Evolutionary conservation across 257 asterid species (phyloP).

Genomic region (Gardenia jasminoides): DNA sequence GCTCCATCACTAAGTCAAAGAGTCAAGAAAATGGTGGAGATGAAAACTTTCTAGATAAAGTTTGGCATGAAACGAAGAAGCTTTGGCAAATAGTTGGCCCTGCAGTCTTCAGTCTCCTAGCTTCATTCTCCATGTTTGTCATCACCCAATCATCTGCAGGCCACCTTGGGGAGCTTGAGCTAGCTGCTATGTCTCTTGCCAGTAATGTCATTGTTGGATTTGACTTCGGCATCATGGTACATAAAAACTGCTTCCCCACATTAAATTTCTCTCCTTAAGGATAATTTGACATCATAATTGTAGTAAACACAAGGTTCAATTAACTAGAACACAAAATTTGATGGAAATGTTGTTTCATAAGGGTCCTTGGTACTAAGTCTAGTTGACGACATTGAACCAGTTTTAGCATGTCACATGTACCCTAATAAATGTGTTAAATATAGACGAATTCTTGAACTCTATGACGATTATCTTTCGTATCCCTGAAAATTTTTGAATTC

Average conservation of each 20-base stretch:
- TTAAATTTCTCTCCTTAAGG: background rate
- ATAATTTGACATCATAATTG: too few species aligned
- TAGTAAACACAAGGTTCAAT: too few species aligned
- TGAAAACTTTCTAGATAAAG: background rate
- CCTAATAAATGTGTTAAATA: too few species aligned
- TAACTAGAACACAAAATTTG: too few species aligned
- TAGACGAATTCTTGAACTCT: too few species aligned
- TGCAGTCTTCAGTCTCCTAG: slow-evolving; percentile 69
- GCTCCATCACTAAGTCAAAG: background rate
- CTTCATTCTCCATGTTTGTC: slow-evolving; percentile 69
- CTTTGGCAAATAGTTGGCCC: slow-evolving; percentile 89
- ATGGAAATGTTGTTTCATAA: too few species aligned
- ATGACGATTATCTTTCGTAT: too few species aligned
- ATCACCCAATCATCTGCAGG: slow-evolving; percentile 81
- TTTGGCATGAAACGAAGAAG: slow-evolving; percentile 53
- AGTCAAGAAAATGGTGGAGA: background rate
- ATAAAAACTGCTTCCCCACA: background rate
- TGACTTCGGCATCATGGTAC: slow-evolving; percentile 73
- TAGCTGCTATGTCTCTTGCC: slow-evolving; percentile 82
- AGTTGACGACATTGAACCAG: too few species aligned
- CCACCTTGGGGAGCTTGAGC: slow-evolving; percentile 82
- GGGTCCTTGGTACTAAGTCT: too few species aligned
- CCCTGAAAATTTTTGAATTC: too few species aligned
- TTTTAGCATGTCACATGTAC: too few species aligned
- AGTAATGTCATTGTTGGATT: slow-evolving; percentile 59